Base-by-base conservation (phyloP, 2,329 filamentous ascomycete species). In the Fusarium heterosporum region DNA sequence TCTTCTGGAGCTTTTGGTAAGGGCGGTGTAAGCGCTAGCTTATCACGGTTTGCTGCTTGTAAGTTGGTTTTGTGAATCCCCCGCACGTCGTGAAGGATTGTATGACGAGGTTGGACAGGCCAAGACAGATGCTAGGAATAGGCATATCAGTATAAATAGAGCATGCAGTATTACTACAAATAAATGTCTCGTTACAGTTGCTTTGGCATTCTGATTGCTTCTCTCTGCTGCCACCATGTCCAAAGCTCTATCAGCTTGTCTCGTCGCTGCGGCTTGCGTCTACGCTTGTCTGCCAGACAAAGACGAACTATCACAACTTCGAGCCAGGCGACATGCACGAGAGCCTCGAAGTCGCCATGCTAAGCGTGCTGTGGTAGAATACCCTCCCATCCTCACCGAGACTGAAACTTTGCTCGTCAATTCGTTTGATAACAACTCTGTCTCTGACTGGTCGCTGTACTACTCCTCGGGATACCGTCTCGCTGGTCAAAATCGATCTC, bases 401-500 rank as follows among this genome's bases (percentile, higher is more conserved):
- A 53, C 49, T 0, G 65, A 68, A 39, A 39, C 32, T 0, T 36
- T 68, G 0, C 65, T 68, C 0, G 64, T 68, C 0, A 70, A 70
- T 14, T 67, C 67, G 0, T 68, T 70, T 6, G 67, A 70, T 3
- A 69, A 55, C 8, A 61, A 54, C 8, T 59, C 63, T 1, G 55
- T 70, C 4, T 47, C 64, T 3, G 57, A 67, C 22, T 70, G 67
- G 67, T 69, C 67, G 0, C 61, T 70, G 2, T 70, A 70, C 39
- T 70, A 70, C 16, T 62, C 67, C 3, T 69, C 67, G 0, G 67
- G 67, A 1, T 69, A 70, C 11, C 66, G 67, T 12, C 54, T 70
- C 1, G 66, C 60, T 11, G 67, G 67, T 0, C 67, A 70, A 10
- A 70, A 70, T 41, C 41, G 56, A 6, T 61, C 63, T 1, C 67